Evolutionary conservation across 106 monocot species (phyloP), one percentile per base, ranked within the genome.

Genomic region (Phalaenopsis equestris): DNA sequence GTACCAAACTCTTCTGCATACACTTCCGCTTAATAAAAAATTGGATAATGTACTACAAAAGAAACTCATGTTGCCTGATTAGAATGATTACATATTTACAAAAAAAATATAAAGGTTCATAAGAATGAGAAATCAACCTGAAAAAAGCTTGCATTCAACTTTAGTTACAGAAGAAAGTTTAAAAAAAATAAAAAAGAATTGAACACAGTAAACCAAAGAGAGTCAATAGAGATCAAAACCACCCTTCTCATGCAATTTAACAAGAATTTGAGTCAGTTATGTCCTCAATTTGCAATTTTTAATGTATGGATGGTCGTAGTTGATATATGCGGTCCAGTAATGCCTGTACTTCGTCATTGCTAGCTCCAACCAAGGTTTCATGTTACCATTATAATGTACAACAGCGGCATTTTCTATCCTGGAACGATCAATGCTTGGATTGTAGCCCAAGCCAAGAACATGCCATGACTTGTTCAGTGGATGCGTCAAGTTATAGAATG

Each of bases 341-440:
- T 84, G 85, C 75, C 81, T 81, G 87, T 91, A 91, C 78, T 89
- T 91, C 55, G 83, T 85, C 91, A 91, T 91, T 41, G 89, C 89
- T n/a, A 91, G 64, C 75, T 89, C 91, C 77, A 91, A 78, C 91
- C 91, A 91, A 49, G 91, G 91, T 52, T 91, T 91, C 91, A 91
- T 91, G 64, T 91, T 91, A 9, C 91, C 91, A 75, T 91, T 91
- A n/a, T 89, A 91, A 68, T 91, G 89, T 41, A 91, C 46, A 5
- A 91, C 91, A 38, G 91, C 91, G 70, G 91, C 89, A 43, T 89
- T 89, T 18, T 87, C 86, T 37, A 91, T 85, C 77, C 87, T 86
- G 14, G 85, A 87, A 16, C 84, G 84, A 79, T 85, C 89, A 30
- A 91, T 89, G 80, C 87, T 91, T 19, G 89, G 91, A 65, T 91